These are phyloP conservation scores for Myriosclerotinia curreyana DNA, from an alignment of 2,329 filamentous ascomycete genomes.

Conservation along the genomic window DNA sequence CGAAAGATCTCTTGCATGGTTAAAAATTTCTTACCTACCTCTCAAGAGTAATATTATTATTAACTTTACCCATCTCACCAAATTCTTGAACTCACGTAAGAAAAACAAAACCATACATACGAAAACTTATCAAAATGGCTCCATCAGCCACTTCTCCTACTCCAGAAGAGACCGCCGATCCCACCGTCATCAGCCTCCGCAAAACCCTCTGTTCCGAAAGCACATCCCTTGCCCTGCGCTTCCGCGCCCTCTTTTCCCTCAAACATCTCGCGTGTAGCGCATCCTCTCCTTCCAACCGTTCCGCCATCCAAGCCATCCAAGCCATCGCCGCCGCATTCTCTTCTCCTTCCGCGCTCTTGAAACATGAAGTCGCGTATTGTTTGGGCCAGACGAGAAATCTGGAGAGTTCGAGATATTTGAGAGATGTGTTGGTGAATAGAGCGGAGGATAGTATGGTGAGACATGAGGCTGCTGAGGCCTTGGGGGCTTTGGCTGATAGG, in stretches of 20 bases:
- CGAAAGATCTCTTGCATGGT: neutral
- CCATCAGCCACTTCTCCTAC: constrained; percentile 37
- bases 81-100: neutral
- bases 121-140: constrained; percentile 33
- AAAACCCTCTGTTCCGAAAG: constrained; percentile 76
- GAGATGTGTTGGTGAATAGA: constrained; percentile 69
- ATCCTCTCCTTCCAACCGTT: constrained; percentile 54
- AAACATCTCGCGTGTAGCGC: constrained; percentile 81
- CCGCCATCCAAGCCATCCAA: constrained; percentile 58
- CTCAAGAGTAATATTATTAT: neutral
- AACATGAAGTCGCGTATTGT: constrained; percentile 97
- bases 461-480: constrained; percentile 92
- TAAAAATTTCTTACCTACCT: too few species aligned
- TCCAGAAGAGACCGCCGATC: constrained; percentile 29
- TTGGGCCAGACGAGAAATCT: constrained; percentile 83
- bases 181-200: constrained; percentile 53
- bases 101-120: neutral
- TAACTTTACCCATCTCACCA: neutral
- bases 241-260: constrained; percentile 94
- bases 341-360: constrained; percentile 84
- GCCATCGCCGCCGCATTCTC: constrained; percentile 86
- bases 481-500: constrained; percentile 78
- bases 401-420: constrained; percentile 69
- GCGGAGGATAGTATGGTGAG: constrained; percentile 92
- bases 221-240: constrained; percentile 80